Evolutionary conservation across 441 rosid species (phyloP), one percentile per base, ranked within the genome.

Genomic region (Dalechampia spathulata): DNA sequence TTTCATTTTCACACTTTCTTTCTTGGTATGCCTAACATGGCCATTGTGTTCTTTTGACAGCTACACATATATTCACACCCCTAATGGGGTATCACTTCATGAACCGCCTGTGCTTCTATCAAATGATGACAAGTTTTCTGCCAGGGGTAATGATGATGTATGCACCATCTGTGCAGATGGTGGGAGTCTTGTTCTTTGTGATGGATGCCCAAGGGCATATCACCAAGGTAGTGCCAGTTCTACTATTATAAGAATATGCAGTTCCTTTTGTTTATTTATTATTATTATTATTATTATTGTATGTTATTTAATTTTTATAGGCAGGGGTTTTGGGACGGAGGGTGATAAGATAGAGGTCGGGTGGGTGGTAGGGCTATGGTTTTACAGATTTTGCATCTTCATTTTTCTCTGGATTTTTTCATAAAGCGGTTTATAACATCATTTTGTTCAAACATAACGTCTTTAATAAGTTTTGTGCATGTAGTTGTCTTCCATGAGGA

Each of bases 201-300:
- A 84, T 83, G 95, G 95, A 70, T 91, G 95, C 75, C 93, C 98
- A 49, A 81, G 98, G 86, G 96, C 98, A 60, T 91, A 88, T 75
- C 98, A 91, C 63, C 82, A 77, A 86, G 96, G 98, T 91, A 69
- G 73, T 27, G 17, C 21, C 38, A 69, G 43, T 63, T 55, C 19
- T 40, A 42, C 12, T 37, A 6, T 57, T 45, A 42, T 55, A n/a
- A 14, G 30, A 22, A 20, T 22, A 55, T 60, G 47, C 43, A 13
- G n/a, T 42, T 3, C 27, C 49, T 45, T 11, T 45, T 16, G 3
- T 42, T 42, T 15, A 2, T 4, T 19, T 17, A 7, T 20, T 19
- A 1, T 17, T 16, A 6, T 42, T 42, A 16, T n/a, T n/a, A n/a
- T n/a, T n/a, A n/a, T n/a, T n/a, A n/a, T n/a, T n/a, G n/a, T n/a